Conservation (phyloP, 2,329 filamentous ascomycete genomes). For the Metarhizium guizhouense region DNA sequence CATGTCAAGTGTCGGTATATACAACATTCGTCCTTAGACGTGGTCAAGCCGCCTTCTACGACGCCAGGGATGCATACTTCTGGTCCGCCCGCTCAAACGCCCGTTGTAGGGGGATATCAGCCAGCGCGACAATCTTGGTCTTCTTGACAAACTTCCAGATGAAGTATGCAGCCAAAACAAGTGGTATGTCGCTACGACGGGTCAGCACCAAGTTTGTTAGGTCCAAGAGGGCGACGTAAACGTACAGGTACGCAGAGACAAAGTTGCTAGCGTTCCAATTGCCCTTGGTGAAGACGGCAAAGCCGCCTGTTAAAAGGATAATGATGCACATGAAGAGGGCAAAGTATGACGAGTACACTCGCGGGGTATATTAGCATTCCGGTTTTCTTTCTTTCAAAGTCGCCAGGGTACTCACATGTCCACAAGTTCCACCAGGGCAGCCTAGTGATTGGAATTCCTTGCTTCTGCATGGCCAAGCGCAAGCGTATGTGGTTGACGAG, state of each 20-base stretch:
- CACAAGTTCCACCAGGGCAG: conserved; percentile 57
- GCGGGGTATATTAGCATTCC: not conserved
- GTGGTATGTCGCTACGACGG: conserved; percentile 43
- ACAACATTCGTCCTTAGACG: no score
- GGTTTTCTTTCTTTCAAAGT: not conserved
- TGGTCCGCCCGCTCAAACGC: conserved; percentile 40
- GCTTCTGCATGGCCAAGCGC: conserved; percentile 42
- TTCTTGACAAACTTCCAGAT: conserved; percentile 60
- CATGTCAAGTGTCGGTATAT: no score
- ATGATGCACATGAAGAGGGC: conserved; percentile 52
- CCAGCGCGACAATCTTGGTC: conserved; percentile 43
- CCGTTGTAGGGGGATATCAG: conserved; percentile 40
- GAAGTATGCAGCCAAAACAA: conserved; percentile 46
- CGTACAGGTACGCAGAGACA: conserved; percentile 54
- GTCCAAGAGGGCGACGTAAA: conserved; percentile 8
- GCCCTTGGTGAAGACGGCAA: conserved; percentile 50
- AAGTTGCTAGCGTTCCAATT: conserved; percentile 50
- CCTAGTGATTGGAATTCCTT: conserved; percentile 38
- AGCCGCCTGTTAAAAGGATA: conserved; percentile 63
- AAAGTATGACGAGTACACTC: conserved; percentile 51
- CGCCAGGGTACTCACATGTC: conserved; percentile 38
- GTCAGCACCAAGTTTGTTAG: conserved; percentile 9
- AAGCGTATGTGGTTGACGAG: conserved; percentile 52
- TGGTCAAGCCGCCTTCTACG: conserved; percentile 1
- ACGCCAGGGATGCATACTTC: conserved; percentile 6